phyloP scores from a whole-genome alignment of 441 rosid species.

The Breynia disticha region DNA sequence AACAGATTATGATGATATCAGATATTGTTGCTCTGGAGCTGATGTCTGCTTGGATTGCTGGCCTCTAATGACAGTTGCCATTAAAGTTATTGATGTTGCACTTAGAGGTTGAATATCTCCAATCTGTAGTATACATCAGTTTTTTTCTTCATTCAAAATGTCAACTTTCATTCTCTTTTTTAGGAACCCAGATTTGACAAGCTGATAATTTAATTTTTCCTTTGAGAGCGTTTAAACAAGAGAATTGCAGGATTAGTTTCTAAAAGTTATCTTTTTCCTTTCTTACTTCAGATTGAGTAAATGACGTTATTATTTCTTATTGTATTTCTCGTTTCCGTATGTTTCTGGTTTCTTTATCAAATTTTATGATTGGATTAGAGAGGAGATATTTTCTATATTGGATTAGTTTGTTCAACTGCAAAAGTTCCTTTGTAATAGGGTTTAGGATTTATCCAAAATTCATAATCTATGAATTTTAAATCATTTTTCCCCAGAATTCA shows the following conservation, averaged over 20 bases:
- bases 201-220: neutral
- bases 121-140: neutral
- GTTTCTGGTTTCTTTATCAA: no score
- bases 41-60: conserved; percentile 87
- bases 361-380: no score
- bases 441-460: no score
- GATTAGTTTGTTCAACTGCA: no score
- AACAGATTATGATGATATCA: conserved; percentile 80
- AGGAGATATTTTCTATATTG: no score
- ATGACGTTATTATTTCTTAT: neutral
- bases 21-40: conserved; percentile 93
- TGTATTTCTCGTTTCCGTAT: no score
- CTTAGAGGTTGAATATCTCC: conserved; percentile 46
- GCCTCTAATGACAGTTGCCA: conserved; percentile 92
- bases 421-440: no score
- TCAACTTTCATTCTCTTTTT: no score
- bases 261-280: neutral
- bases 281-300: neutral
- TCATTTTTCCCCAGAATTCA: neutral
- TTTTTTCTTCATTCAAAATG: neutral
- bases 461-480: no score
- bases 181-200: no score
- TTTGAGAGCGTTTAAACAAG: neutral
- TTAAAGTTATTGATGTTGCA: conserved; percentile 80
- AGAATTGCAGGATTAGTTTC: neutral